Conservation (phyloP, 306 rosid genomes). For the Prunus padus region DNA sequence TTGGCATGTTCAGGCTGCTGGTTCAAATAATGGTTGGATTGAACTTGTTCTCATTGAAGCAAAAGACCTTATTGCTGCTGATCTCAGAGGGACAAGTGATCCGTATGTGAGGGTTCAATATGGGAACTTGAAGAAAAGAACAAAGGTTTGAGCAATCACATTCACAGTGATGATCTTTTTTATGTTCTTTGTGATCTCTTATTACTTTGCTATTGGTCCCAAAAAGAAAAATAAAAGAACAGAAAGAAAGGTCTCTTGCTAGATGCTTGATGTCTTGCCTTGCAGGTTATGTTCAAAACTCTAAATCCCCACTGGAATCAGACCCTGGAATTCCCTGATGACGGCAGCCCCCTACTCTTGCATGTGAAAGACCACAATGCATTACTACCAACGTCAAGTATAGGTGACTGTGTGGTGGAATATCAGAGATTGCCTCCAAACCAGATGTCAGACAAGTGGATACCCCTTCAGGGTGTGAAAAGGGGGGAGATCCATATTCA, state of each 20-base stretch:
- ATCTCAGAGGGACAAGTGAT: constrained; percentile 97
- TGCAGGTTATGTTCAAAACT: constrained; percentile 73
- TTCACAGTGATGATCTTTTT: background rate
- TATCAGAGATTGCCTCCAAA: constrained; percentile 83
- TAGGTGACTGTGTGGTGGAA: constrained; percentile 87
- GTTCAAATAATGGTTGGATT: constrained; percentile 65
- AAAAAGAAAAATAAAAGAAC: too few species aligned
- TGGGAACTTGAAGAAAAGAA: constrained; percentile 76
- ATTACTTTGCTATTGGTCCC: background rate
- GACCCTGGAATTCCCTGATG: constrained; percentile 85
- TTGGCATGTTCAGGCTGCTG: constrained; percentile 36
- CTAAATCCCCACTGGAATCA: constrained; percentile 90
- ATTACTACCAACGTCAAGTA: constrained; percentile 65
- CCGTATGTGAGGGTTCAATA: constrained; percentile 91
- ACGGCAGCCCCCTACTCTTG: constrained; percentile 72
- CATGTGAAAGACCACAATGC: constrained; percentile 89
- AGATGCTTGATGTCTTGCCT: constrained; percentile 21
- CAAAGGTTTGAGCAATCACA: constrained; percentile 62
- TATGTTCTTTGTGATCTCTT: background rate
- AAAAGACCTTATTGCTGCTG: constrained; percentile 89
- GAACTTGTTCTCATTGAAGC: constrained; percentile 90
- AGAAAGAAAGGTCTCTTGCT: constrained; percentile 5
- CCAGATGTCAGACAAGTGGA: constrained; percentile 86
- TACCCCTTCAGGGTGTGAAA: constrained; percentile 91
- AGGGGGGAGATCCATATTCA: constrained; percentile 88